phyloP scores from a whole-genome alignment of 768 basidiomycete species.

The Podaxis rugospora region DNA sequence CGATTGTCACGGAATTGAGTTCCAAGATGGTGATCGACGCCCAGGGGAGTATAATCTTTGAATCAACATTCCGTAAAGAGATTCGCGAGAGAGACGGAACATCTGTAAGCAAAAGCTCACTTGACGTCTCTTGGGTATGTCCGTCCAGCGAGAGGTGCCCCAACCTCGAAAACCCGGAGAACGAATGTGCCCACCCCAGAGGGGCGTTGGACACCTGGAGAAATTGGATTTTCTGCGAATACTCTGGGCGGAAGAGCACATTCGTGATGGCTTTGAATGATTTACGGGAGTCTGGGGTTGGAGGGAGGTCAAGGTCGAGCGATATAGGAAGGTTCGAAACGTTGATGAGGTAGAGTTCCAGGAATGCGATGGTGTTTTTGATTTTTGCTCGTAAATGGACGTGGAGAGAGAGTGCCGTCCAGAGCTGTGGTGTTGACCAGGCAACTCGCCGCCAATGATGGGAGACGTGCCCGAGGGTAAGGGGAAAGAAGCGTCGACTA shows the following conservation, averaged over 20 bases:
- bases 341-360: neutral
- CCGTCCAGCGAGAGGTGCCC: neutral
- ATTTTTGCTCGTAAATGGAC: neutral
- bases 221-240: neutral
- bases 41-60: neutral
- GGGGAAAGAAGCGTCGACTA: neutral
- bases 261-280: neutral
- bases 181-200: neutral
- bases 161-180: neutral
- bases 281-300: neutral
- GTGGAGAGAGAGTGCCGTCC: neutral
- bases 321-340: neutral
- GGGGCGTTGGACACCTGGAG: neutral
- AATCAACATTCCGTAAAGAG: neutral
- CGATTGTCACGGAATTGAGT: neutral
- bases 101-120: neutral
- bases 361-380: neutral
- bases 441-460: neutral
- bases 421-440: neutral
- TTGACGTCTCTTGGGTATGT: neutral
- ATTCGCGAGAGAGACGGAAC: neutral
- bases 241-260: neutral
- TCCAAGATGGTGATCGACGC: neutral
- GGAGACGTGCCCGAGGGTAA: neutral
- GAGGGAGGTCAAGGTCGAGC: constrained; percentile 1